These are phyloP conservation scores for Colletotrichum sp. DNA, from an alignment of 2,329 filamentous ascomycete genomes.

Conservation along the genomic window DNA sequence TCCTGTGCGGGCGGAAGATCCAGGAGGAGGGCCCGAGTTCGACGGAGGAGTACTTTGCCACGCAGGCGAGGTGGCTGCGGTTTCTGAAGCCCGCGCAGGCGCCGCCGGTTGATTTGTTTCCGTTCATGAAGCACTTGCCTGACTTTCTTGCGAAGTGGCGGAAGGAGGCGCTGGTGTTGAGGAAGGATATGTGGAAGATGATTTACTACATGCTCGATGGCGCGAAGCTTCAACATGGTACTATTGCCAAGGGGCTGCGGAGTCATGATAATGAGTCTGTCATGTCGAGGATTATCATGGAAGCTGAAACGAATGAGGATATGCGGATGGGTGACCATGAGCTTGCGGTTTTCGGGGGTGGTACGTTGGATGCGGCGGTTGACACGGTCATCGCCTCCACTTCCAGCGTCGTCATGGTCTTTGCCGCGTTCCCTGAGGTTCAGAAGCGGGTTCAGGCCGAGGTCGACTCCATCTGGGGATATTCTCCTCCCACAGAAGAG, in stretches of 20 bases:
- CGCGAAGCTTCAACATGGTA: conserved; percentile 31
- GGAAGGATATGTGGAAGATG: conserved; percentile 39
- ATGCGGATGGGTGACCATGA: neutral
- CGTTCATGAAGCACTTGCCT: conserved; percentile 43
- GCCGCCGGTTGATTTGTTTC: conserved; percentile 30
- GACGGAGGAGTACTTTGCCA: conserved; percentile 22
- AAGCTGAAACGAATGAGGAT: conserved; percentile 33
- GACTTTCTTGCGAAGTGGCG: conserved; percentile 51
- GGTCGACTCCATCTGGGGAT: conserved; percentile 27
- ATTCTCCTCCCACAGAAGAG: conserved; percentile 33
- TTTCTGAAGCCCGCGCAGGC: conserved; percentile 29
- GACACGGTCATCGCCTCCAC: neutral
- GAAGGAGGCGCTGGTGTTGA: conserved; percentile 42
- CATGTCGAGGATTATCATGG: conserved; percentile 43
- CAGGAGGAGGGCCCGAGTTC: conserved; percentile 18
- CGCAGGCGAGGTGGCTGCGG: conserved; percentile 26
- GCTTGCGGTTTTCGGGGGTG: neutral
- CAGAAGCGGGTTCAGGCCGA: conserved; percentile 29
- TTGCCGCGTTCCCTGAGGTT: conserved; percentile 26
- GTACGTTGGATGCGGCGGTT: neutral
- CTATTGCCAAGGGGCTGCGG: conserved; percentile 31
- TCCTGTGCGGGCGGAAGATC: conserved; percentile 24
- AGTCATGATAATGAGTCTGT: conserved; percentile 43
- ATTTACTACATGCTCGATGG: conserved; percentile 42
- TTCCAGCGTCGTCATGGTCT: conserved; percentile 20